Conservation (phyloP, 768 basidiomycete genomes). For the Mycena rosella region DNA sequence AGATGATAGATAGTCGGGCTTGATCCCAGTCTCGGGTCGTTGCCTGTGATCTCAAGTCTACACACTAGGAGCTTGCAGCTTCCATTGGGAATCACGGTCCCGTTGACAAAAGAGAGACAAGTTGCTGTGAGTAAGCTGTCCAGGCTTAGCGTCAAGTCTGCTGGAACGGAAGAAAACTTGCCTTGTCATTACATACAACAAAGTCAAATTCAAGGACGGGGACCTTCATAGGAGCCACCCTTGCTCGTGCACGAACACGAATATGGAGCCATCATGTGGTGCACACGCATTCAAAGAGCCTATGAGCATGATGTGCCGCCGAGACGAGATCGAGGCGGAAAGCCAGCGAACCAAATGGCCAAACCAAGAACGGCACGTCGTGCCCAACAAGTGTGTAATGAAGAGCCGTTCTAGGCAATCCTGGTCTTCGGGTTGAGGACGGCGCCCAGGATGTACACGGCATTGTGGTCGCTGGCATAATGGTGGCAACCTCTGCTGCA, state of each 20-base stretch:
- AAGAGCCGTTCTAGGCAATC: constrained; percentile 52
- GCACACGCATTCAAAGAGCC: constrained; percentile 53
- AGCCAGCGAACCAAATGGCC: constrained; percentile 63
- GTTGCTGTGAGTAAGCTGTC: constrained; percentile 45
- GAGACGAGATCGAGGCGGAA: constrained; percentile 64
- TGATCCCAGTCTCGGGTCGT: no score
- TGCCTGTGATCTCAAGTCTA: constrained; percentile 57
- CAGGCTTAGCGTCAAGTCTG: no score
- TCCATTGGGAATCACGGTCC: constrained; percentile 58
- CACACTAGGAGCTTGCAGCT: constrained; percentile 55
- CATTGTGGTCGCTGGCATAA: constrained; percentile 61
- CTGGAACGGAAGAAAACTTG: no score
- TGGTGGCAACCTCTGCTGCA: constrained; percentile 55
- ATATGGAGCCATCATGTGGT: constrained; percentile 8
- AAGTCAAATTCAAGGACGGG: constrained; percentile 21
- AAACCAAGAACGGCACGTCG: constrained; percentile 57
- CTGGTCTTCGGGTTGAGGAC: constrained; percentile 57
- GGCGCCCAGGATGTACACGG: no score
- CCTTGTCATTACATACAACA: constrained; percentile 32
- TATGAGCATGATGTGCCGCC: constrained; percentile 53
- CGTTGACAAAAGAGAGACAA: constrained; percentile 62
- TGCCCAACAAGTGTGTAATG: constrained; percentile 62
- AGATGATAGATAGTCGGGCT: no score
- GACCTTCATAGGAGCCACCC: constrained; percentile 52
- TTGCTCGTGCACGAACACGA: constrained; percentile 55